These are phyloP conservation scores for Colletotrichum limetticola DNA, from an alignment of 2,329 filamentous ascomycete genomes.

Conservation along the genomic window DNA sequence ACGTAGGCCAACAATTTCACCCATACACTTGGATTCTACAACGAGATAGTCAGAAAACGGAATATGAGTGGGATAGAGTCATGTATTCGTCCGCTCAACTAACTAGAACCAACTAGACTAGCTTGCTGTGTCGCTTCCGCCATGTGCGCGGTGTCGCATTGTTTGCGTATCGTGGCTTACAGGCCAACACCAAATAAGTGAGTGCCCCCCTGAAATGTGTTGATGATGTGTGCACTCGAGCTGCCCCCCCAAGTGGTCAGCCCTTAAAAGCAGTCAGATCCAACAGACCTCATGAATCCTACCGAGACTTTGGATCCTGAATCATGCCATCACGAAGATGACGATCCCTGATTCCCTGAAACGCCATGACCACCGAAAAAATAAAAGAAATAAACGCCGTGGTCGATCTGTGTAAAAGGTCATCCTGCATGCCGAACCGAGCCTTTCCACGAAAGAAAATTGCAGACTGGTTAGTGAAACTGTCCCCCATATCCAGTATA, in stretches of 20 bases:
- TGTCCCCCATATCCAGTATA: background rate
- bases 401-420: background rate
- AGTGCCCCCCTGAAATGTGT: background rate
- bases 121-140: background rate
- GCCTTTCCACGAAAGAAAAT: background rate
- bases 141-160: background rate
- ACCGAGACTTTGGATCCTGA: background rate
- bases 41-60: too few species aligned
- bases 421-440: conserved; percentile 2
- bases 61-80: conserved; percentile 12
- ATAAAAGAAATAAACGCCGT: conserved; percentile 1
- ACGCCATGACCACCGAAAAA: conserved; percentile 1
- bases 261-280: background rate
- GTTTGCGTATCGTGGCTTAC: background rate
- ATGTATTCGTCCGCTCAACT: conserved; percentile 16
- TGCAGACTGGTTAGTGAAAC: background rate
- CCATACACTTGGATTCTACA: background rate
- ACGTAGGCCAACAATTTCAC: background rate
- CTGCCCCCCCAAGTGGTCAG: background rate
- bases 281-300: background rate
- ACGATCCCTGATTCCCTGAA: conserved; percentile 1
- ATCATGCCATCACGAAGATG: conserved; percentile 15
- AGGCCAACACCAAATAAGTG: background rate
- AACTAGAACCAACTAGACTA: conserved; percentile 7
- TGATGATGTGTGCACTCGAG: background rate